These are phyloP conservation scores for Ricinus communis DNA, from an alignment of 345 rosid species.

Conservation along the genomic window DNA sequence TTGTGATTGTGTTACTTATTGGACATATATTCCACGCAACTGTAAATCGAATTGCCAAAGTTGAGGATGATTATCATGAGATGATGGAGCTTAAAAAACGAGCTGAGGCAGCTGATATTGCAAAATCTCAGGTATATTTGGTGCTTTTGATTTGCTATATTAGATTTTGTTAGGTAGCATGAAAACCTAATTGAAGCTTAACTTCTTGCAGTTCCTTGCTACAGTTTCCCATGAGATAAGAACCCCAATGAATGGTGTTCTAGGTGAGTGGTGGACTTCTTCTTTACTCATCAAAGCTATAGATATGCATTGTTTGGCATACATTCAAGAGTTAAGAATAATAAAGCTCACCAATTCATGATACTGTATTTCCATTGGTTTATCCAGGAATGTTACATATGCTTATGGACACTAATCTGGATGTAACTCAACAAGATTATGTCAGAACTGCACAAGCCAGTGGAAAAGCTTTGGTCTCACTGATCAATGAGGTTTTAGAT, in stretches of 20 bases:
- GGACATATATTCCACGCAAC: constrained; percentile 82
- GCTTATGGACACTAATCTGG: constrained; percentile 89
- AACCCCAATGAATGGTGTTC: constrained; percentile 98
- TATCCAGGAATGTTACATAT: constrained; percentile 86
- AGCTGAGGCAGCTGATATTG: constrained; percentile 94
- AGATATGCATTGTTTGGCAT: background rate
- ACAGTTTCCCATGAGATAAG: constrained; percentile 98
- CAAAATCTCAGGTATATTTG: constrained; percentile 85
- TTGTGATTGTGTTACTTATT: constrained; percentile 76
- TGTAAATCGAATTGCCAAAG: constrained; percentile 76
- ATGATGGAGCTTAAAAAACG: constrained; percentile 76
- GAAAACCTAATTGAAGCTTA: constrained; percentile 17
- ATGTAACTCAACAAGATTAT: constrained; percentile 84
- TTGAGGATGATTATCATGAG: constrained; percentile 73
- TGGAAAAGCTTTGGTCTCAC: constrained; percentile 87
- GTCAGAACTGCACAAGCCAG: constrained; percentile 92
- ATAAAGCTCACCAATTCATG: constrained; percentile 14
- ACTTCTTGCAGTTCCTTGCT: constrained; percentile 81
- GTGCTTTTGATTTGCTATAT: constrained; percentile 13
- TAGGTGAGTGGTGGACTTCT: constrained; percentile 56
- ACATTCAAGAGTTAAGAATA: background rate
- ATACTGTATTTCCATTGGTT: background rate
- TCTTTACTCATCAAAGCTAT: constrained; percentile 5
- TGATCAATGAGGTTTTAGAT: constrained; percentile 90
- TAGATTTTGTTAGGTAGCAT: constrained; percentile 9